A percentile compares a stretch with the other conserved stretches of the same genome.
These are phyloP conservation scores for Trichophyton mentagrophytes DNA, from an alignment of 2,329 filamentous ascomycete species.

Conservation along the genomic window DNA sequence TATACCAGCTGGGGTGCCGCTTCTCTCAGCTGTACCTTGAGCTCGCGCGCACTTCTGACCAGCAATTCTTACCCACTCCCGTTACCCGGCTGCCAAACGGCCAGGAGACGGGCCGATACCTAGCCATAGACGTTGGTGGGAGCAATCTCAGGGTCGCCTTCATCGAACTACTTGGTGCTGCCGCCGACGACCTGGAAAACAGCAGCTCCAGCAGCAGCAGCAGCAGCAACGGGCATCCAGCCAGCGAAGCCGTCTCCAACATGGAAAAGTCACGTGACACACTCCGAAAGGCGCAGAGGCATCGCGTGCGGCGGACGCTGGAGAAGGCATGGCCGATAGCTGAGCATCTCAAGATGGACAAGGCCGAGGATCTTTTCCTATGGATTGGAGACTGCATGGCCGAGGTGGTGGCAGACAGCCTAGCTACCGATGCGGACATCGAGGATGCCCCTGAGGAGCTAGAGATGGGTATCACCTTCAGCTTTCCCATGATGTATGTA, in stretches of 20 bases:
- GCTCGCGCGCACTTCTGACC: conserved; percentile 32
- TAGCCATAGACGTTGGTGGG: conserved; percentile 46
- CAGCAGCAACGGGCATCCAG: too few relatives aligned
- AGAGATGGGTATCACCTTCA: conserved; percentile 39
- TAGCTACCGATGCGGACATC: conserved; percentile 29
- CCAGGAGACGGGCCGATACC: conserved; percentile 41
- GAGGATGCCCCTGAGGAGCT: conserved; percentile 32
- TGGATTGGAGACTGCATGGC: conserved; percentile 73
- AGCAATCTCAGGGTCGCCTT: conserved; percentile 45
- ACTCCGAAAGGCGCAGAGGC: conserved; percentile 36
- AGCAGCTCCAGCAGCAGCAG: conserved; percentile 5
- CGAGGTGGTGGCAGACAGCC: conserved; percentile 50
- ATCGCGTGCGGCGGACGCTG: conserved; percentile 34
- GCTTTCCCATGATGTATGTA: conserved; percentile 39
- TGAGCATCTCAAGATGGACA: conserved; percentile 48
- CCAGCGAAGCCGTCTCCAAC: conserved; percentile 16
- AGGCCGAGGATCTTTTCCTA: conserved; percentile 61
- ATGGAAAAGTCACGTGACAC: conserved; percentile 28
- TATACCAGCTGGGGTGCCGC: conserved; percentile 35
- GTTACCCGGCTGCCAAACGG: conserved; percentile 38
- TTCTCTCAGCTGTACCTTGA: conserved; percentile 35
- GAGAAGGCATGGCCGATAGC: conserved; percentile 43
- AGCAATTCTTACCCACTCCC: conserved; percentile 37
- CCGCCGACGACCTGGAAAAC: conserved; percentile 20
- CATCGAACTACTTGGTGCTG: conserved; percentile 39